A percentile compares a stretch with the other conserved stretches of the same genome.
Evolutionary conservation across 2,329 filamentous ascomycete species (phyloP).

Genomic region (Pseudocercospora pini-densiflorae): DNA sequence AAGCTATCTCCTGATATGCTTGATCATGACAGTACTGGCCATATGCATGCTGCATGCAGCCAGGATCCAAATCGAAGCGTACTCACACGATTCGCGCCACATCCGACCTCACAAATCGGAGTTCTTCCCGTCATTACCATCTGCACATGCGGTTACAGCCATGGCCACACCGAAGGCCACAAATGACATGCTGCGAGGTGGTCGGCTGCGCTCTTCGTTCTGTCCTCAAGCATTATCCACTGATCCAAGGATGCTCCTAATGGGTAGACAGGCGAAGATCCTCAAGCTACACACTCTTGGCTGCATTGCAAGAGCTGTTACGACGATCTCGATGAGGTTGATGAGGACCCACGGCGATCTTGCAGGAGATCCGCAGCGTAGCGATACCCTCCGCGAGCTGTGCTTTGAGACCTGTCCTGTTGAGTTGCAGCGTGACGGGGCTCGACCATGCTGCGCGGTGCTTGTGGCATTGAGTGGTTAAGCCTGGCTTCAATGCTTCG

Average conservation of each 20-base stretch:
- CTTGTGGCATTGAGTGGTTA: constrained; percentile 12
- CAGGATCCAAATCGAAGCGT: neutral
- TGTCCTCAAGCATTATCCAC: no score
- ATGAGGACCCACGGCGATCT: neutral
- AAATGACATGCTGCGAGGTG: no score
- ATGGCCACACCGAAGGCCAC: no score
- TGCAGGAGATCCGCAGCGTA: neutral
- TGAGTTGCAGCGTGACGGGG: neutral
- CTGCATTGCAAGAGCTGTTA: neutral
- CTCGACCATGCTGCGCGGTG: neutral
- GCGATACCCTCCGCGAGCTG: neutral
- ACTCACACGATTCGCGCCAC: no score
- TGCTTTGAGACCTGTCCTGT: constrained; percentile 4
- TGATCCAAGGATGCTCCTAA: neutral
- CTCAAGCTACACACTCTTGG: neutral
- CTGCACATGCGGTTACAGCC: no score
- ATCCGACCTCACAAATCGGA: neutral
- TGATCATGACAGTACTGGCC: no score
- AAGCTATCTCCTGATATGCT: no score
- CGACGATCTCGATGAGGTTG: neutral
- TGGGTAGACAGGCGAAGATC: neutral
- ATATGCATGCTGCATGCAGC: no score
- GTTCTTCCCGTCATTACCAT: neutral
- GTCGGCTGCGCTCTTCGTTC: no score
- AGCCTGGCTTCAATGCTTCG: constrained; percentile 28